Base-by-base conservation (phyloP, 2,329 filamentous ascomycete species). In the Ustulina deusta region DNA sequence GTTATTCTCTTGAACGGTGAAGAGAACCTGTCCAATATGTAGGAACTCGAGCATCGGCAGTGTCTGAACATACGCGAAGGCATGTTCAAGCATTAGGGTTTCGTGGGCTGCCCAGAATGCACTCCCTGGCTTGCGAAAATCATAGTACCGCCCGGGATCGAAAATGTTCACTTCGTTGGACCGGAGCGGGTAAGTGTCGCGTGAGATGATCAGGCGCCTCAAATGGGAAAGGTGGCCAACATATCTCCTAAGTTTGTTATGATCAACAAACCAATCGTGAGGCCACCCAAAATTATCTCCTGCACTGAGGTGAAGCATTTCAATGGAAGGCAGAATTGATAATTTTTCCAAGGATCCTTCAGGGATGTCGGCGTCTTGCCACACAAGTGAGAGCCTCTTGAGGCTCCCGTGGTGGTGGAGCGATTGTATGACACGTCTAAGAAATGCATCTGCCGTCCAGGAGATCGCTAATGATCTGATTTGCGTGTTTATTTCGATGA, bases 391-490 rank as follows among this genome's bases (percentile, higher is more conserved):
- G 46, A 61, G 58, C 0, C 17, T 51, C 15, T 42, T 61, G 34
- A 61, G 58, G 6, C 20, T 52, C 11, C 17, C 34, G 11, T 61
- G 58, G 46, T 32, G 20, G n/a, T 20, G 29, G 25, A 52, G 29
- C 25, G 58, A 61, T 51, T 52, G 58, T 52, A 61, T 29, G 46
- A 51, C 34, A 29, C 36, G 58, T 42, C n/a, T 15, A 20, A 61
- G 10, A 42, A 52, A 40, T n/a, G 34, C 32, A 29, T 52, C 58
- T 40, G 11, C 13, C 20, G 29, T 5, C 42, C 29, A 25, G 29
- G 7, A 42, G 22, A 52, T 13, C 34, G 17, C 58, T 42, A 61
- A 17, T 40, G 32, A 40, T 52, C 25, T 20, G 34, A 61, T 61
- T 32, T 61, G 58, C 22, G 20, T 38, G 20, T 52, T 61, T 42